A percentile compares a stretch with the other conserved stretches of the same genome.
Evolutionary conservation across 2,329 filamentous ascomycete species (phyloP).

Genomic region (Pseudogymnoascus sp.): DNA sequence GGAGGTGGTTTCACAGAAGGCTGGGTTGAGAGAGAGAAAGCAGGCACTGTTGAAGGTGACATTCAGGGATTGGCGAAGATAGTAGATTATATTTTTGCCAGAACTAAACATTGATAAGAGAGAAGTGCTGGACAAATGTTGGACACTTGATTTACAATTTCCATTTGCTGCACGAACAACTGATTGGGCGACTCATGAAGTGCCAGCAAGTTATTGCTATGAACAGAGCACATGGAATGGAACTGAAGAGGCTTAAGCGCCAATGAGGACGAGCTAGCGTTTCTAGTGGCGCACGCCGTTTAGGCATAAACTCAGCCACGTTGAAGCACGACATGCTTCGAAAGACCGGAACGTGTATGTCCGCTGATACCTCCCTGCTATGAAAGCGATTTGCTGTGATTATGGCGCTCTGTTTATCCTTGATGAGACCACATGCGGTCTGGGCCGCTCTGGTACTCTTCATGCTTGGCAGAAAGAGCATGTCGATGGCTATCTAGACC

Average conservation of each 20-base stretch:
- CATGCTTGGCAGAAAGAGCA: too few species aligned
- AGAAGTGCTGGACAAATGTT: not conserved
- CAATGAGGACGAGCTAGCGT: not conserved
- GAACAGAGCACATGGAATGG: not conserved
- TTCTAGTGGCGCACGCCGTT: too few species aligned
- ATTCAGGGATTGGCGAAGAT: constrained; percentile 16
- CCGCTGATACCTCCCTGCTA: too few species aligned
- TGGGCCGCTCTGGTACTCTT: too few species aligned
- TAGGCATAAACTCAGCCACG: too few species aligned
- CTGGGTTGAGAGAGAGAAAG: constrained; percentile 17
- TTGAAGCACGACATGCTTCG: too few species aligned
- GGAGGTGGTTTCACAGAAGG: constrained; percentile 19
- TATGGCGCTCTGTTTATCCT: too few species aligned
- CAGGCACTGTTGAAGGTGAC: constrained; percentile 21
- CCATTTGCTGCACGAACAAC: not conserved
- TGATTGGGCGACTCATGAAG: not conserved
- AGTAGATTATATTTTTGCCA: constrained; percentile 5
- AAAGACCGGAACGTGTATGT: too few species aligned
- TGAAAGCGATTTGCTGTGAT: too few species aligned
- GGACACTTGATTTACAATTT: not conserved
- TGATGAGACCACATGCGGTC: too few species aligned
- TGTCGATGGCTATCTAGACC: too few species aligned
- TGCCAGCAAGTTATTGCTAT: not conserved
- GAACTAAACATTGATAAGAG: not conserved
- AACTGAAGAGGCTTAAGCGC: not conserved